phyloP scores from a whole-genome alignment of 768 basidiomycete genomes.

The Imleria badia region DNA sequence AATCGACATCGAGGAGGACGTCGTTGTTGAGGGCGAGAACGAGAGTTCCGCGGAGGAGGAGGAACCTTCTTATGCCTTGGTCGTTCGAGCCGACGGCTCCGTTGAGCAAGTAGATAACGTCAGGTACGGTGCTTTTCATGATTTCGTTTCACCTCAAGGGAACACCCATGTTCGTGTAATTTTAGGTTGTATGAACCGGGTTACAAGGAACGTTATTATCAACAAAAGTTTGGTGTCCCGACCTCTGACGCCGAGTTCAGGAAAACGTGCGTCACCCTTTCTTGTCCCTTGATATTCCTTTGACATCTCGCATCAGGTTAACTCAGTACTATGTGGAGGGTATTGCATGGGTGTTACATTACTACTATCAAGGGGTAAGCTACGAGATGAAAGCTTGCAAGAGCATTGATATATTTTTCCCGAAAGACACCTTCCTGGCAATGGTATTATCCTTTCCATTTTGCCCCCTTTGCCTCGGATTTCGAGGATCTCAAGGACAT shows the following conservation, averaged over 20 bases:
- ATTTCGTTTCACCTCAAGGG: neutral
- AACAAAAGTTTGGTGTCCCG: constrained; percentile 85
- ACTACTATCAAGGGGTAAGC: constrained; percentile 97
- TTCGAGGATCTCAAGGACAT: constrained; percentile 78
- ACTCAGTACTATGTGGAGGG: constrained; percentile 90
- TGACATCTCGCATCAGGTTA: constrained; percentile 47
- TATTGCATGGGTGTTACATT: constrained; percentile 91
- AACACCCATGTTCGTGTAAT: constrained; percentile 1
- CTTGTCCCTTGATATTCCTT: neutral
- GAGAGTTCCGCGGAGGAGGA: constrained; percentile 48
- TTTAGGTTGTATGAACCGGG: constrained; percentile 92
- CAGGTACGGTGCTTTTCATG: constrained; percentile 52
- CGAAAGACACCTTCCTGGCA: constrained; percentile 88
- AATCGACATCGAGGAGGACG: constrained; percentile 27
- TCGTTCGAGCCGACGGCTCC: constrained; percentile 87
- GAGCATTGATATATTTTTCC: constrained; percentile 20
- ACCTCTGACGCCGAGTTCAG: constrained; percentile 69
- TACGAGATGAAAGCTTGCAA: neutral
- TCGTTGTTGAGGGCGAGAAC: constrained; percentile 31
- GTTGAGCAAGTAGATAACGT: constrained; percentile 94
- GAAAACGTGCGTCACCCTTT: constrained; percentile 54
- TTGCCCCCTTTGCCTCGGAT: constrained; percentile 96
- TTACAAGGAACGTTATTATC: constrained; percentile 93
- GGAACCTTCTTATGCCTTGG: constrained; percentile 55
- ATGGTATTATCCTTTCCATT: constrained; percentile 99